Evolutionary conservation across 2,329 filamentous ascomycete genomes (phyloP), one percentile per base, ranked within the genome.

Genomic region (Pezicula radicicola): DNA sequence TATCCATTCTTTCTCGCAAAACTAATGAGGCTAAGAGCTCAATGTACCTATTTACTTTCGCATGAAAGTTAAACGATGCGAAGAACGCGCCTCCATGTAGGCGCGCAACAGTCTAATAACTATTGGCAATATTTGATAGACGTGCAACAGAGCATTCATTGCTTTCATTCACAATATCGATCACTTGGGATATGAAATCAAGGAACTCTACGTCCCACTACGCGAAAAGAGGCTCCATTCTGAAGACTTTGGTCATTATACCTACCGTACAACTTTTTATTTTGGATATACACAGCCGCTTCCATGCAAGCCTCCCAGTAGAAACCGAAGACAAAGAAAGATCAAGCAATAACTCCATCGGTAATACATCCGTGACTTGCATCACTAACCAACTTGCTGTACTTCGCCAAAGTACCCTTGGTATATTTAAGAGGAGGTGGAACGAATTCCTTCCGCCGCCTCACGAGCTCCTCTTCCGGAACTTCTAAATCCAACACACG

Each of bases 341-440:
- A 42, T 45, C 27, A 45, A 15, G 42, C 46, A 39, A 48, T 48
- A 39, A 9, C 33, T n/a, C 61, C 71, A 67, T 84, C 80, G 1
- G 80, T 84, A 46, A 84, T 77, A 62, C 79, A 83, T 4, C 80
- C 80, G 56, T 77, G 74, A 61, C 78, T 81, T 39, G 80, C 80
- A 66, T 84, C 77, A 62, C 74, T 71, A 46, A 84, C 80, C 46
- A 74, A 68, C 51, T 60, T 68, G 7, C 78, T 74, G 60, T 84
- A 84, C 70, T 84, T 84, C 63, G 76, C 81, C 53, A 84, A 63
- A 41, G 78, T 82, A 8, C 81, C 81, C 71, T 78, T 80, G 42
- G 68, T 71, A 64, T 83, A 83, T 69, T 83, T 83, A 51, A 79
- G 61, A 43, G 73, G 69, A 33, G 79, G 79, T n/a, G 77, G 74